Evolutionary conservation across 1,284 basidiomycete species (phyloP).

Genomic region (Puccinia polysora): DNA sequence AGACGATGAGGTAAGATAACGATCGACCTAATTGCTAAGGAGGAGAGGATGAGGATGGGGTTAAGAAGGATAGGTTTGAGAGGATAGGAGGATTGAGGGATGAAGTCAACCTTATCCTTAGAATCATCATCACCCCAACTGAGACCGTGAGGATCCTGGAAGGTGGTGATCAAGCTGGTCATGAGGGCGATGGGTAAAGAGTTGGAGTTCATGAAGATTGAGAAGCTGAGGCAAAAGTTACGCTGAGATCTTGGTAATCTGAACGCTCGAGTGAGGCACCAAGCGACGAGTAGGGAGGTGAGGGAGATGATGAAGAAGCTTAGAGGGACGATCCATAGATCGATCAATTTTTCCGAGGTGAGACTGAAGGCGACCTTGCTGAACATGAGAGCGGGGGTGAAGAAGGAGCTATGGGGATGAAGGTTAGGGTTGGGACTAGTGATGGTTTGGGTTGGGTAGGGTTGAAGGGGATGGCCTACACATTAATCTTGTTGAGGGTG

Average conservation of each 20-base stretch:
- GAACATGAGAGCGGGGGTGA: constrained; percentile 54
- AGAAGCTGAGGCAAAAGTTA: constrained; percentile 53
- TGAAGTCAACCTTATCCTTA: constrained; percentile 44
- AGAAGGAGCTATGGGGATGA: constrained; percentile 49
- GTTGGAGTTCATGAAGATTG: constrained; percentile 48
- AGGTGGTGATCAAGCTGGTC: constrained; percentile 54
- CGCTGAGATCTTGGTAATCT: constrained; percentile 52
- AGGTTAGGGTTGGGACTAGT: constrained; percentile 46
- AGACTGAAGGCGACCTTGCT: constrained; percentile 56
- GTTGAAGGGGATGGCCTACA: background rate
- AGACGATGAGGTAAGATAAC: constrained; percentile 54
- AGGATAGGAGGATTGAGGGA: background rate
- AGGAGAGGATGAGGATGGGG: background rate
- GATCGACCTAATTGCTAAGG: constrained; percentile 46
- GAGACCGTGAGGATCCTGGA: constrained; percentile 47
- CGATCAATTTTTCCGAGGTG: constrained; percentile 53
- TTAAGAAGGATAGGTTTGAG: background rate
- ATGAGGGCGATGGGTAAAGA: constrained; percentile 56
- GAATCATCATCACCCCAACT: constrained; percentile 50
- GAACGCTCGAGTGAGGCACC: constrained; percentile 49
- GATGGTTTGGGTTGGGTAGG: constrained; percentile 36
- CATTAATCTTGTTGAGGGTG: constrained; percentile 34
- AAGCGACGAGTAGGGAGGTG: constrained; percentile 52
- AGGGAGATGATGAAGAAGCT: constrained; percentile 54
- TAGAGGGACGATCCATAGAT: constrained; percentile 54